Conservation (phyloP, 2,329 filamentous ascomycete species). For the Leptographium wingfieldii region DNA sequence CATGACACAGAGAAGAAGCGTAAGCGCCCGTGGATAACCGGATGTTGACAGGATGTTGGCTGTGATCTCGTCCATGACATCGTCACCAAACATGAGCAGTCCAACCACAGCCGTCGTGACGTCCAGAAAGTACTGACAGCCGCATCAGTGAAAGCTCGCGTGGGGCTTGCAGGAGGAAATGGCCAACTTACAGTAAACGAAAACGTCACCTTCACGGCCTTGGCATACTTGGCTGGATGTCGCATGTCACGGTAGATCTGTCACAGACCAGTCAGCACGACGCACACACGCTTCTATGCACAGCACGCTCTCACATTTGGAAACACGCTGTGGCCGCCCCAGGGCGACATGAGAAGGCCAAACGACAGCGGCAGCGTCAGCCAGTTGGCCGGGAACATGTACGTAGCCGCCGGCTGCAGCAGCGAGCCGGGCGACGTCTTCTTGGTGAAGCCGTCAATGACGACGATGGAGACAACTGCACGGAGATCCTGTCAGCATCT, state of each 20-base stretch:
- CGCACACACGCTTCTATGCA: background rate
- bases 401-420: slow-evolving; percentile 64
- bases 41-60: slow-evolving; percentile 68
- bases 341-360: slow-evolving; percentile 72
- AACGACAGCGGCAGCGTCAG: slow-evolving; percentile 75
- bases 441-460: slow-evolving; percentile 80
- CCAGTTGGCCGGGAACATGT: slow-evolving; percentile 79
- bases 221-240: slow-evolving; percentile 67
- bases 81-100: slow-evolving; percentile 87
- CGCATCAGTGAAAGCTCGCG: background rate
- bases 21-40: slow-evolving; percentile 62
- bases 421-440: slow-evolving; percentile 69
- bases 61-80: slow-evolving; percentile 79
- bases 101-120: slow-evolving; percentile 70
- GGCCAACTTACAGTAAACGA: slow-evolving; percentile 19
- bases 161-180: background rate
- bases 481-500: background rate
- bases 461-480: slow-evolving; percentile 68
- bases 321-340: slow-evolving; percentile 57
- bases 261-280: background rate
- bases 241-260: slow-evolving; percentile 51
- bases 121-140: slow-evolving; percentile 59
- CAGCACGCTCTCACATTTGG: slow-evolving; percentile 47
- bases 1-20: slow-evolving; percentile 70
- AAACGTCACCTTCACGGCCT: slow-evolving; percentile 17